Evolutionary conservation across 164 flowering plant species (phyloP).

Genomic region (Protea cynaroides): DNA sequence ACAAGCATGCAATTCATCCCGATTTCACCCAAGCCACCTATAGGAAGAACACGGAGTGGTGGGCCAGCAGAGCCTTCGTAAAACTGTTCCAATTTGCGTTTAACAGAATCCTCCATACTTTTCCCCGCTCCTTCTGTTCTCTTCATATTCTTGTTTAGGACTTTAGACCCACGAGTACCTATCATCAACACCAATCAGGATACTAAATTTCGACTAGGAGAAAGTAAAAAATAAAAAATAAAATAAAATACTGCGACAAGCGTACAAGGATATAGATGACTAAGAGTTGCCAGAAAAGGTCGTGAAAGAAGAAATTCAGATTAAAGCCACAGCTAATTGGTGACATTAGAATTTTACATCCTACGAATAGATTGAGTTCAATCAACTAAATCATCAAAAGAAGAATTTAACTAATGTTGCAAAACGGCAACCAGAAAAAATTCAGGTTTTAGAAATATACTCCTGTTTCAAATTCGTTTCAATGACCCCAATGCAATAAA

Average conservation of each 20-base stretch:
- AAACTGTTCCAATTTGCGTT: slow-evolving; percentile 91
- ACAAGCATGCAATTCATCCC: slow-evolving; percentile 99
- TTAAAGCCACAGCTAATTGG: background rate
- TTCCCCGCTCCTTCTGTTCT: slow-evolving; percentile 71
- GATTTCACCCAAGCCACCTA: slow-evolving; percentile 98
- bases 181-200: slow-evolving; percentile 1
- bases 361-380: too few relatives aligned
- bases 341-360: background rate
- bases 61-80: slow-evolving; percentile 94
- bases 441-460: too few relatives aligned
- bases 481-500: too few relatives aligned
- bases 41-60: slow-evolving; percentile 92
- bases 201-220: too few relatives aligned
- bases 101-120: slow-evolving; percentile 89
- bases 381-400: too few relatives aligned
- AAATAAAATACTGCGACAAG: background rate
- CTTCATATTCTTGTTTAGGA: slow-evolving; percentile 40
- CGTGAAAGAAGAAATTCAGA: background rate
- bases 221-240: too few relatives aligned
- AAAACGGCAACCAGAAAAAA: too few relatives aligned
- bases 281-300: background rate
- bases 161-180: slow-evolving; percentile 53
- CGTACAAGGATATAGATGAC: background rate
- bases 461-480: too few relatives aligned
- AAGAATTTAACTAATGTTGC: too few relatives aligned